Evolutionary conservation across 1,139 yeast genomes (phyloP).

Genomic region (Debaryomyces nepalensis): DNA sequence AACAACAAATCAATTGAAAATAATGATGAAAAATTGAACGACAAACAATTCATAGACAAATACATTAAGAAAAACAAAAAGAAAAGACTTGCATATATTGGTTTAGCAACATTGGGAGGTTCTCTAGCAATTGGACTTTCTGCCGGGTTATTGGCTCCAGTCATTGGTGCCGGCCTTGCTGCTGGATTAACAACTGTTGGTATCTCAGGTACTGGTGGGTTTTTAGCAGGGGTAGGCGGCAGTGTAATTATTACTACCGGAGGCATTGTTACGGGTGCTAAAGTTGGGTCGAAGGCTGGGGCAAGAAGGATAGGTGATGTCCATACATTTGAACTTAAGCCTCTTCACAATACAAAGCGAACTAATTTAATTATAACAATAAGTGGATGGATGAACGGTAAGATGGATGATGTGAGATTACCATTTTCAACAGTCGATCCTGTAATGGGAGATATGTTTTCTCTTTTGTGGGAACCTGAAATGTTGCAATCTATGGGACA

Average conservation of each 20-base stretch:
- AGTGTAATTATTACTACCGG: constrained; percentile 92
- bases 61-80: constrained; percentile 68
- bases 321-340: constrained; percentile 89
- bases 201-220: constrained; percentile 87
- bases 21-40: constrained; percentile 77
- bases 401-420: constrained; percentile 91
- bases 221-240: constrained; percentile 96
- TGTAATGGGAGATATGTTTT: constrained; percentile 93
- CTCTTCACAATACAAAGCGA: constrained; percentile 88
- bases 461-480: constrained; percentile 97
- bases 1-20: constrained; percentile 53
- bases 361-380: constrained; percentile 89
- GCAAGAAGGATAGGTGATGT: constrained; percentile 87
- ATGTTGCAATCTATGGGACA: constrained; percentile 96
- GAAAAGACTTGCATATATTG: constrained; percentile 82
- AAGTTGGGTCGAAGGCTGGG: constrained; percentile 87
- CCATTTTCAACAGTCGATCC: constrained; percentile 98
- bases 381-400: constrained; percentile 98
- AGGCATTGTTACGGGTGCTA: constrained; percentile 89
- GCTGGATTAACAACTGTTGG: constrained; percentile 97
- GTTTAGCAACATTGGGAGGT: constrained; percentile 97
- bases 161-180: constrained; percentile 97
- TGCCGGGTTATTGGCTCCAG: constrained; percentile 95
- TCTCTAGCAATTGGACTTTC: constrained; percentile 92
- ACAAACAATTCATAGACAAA: constrained; percentile 67